Conservation (phyloP, 768 basidiomycete species). For the Mycena alexandri region DNA sequence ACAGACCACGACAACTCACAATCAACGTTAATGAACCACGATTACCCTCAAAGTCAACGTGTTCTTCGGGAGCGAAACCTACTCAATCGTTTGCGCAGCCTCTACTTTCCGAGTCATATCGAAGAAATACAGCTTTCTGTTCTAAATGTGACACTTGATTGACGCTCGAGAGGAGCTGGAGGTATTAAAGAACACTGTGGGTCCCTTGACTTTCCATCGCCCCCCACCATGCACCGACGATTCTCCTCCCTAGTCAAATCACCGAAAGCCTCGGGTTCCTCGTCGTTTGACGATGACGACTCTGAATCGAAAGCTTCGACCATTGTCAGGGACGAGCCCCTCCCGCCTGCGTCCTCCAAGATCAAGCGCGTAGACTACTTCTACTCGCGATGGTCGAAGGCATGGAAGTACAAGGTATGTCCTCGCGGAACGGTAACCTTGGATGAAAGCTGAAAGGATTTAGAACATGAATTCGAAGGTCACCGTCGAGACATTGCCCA, state of each 20-base stretch:
- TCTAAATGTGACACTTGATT: constrained; percentile 7
- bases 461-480: constrained; percentile 69
- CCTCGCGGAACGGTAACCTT: background rate
- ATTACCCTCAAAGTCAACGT: background rate
- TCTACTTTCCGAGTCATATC: constrained; percentile 21
- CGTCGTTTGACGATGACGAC: constrained; percentile 41
- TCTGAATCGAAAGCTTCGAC: constrained; percentile 51
- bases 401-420: constrained; percentile 68
- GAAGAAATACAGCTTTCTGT: constrained; percentile 4
- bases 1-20: constrained; percentile 1
- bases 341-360: constrained; percentile 63
- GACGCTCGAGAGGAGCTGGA: background rate
- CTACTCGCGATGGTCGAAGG: constrained; percentile 67
- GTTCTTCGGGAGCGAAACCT: background rate
- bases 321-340: constrained; percentile 50
- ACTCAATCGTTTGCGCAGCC: constrained; percentile 20
- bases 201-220: background rate
- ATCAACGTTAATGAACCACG: too few relatives aligned
- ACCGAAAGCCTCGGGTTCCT: constrained; percentile 35
- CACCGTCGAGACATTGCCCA: constrained; percentile 59
- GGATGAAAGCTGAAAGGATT: background rate
- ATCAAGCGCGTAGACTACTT: constrained; percentile 73
- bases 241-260: constrained; percentile 44
- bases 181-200: constrained; percentile 7
- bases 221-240: constrained; percentile 44